Base-by-base conservation (phyloP, 495 filamentous ascomycete species). In the Bathelium albidoporum region DNA sequence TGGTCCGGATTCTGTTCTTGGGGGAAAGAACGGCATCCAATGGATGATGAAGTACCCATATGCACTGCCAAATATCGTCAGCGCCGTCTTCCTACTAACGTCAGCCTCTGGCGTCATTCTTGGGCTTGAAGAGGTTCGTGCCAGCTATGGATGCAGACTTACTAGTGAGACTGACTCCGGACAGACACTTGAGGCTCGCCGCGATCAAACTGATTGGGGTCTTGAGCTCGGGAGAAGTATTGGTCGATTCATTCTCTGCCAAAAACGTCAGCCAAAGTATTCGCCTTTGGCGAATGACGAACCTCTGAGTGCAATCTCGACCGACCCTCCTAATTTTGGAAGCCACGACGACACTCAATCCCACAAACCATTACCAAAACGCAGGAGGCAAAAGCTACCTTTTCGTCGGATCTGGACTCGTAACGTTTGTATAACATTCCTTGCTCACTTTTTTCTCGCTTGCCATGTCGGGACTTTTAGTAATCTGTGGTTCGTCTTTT, bases 391-490 rank as follows among this genome's bases (percentile, higher is more conserved):
- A 20, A 74, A 75, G 41, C 77, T 93, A 32, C 81, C 89, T 9
- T 89, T 93, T 73, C 75, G 78, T 20, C 74, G 76, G 22, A 86
- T 89, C 34, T 87, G 83, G 75, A 87, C 86, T 0, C 75, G 74
- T 18, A 85, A 86, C 52, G 79, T 90, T 7, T 64, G 86, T 24
- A 72, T 81, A 9, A 87, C 87, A 0, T 73, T 91, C 1, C 68
- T 88, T 36, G 78, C 80, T 2, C 86, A 90, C 36, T 83, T 81
- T 43, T 77, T 90, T 10, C 77, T 92, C 18, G 82, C 85, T n/a
- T 78, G 89, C 65, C 89, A 93, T 71, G 84, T 86, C 36, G 82
- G 85, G 39, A 85, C 88, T 9, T 93, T 89, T 78, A 88, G 86
- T 73, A 80, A 86, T 55, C 79, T 91, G 67, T 87, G 87, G 53